Evolutionary conservation across 495 filamentous ascomycete species (phyloP), one percentile per base, ranked within the genome.

Genomic region (Neurospora sp.): DNA sequence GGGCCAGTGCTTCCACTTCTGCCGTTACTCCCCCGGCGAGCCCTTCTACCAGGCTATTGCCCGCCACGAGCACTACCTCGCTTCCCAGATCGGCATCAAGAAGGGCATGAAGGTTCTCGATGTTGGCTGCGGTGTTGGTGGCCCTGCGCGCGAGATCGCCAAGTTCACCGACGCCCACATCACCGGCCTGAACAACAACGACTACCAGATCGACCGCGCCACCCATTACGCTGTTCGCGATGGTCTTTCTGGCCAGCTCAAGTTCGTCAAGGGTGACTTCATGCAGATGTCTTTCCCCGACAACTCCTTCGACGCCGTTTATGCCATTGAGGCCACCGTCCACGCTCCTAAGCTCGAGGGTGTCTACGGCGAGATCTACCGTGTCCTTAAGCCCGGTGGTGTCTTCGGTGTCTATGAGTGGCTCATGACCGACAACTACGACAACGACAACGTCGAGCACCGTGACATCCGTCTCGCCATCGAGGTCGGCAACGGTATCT

Each of bases 231-330:
- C 94, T 18, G 82, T 87, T 70, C 90, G 91, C 78, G 93, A 97
- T 80, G 92, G 92, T 71, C 85, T 98, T 42, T 88, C 90, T 4
- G 79, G 93, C 77, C 93, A 97, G 85, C 84, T 98, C 79, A 89
- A 87, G 78, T 98, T 94, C 76, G 91, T 93, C 74, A 98, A 98
- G 89, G 95, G 96, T 69, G 96, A 98, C 78, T 99, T 98, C 85
- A 98, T 98, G 95, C 96, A 99, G 90, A 98, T 99, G 95, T 91
- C 89, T 41, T 99, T 98, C 87, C 91, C 93, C 69, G 89, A 94
- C 77, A 92, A 96, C 86, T 86, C 81, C 69, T 99, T 99, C 83
- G 96, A 99, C 75, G 93, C 92, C 76, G 96, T 99, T 69, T 98
- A 99, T 79, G 96, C 96, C 74, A 99, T 99, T 78, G 96, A 99